Conservation (phyloP, 495 filamentous ascomycete species). For the Penicillium nucicola region DNA sequence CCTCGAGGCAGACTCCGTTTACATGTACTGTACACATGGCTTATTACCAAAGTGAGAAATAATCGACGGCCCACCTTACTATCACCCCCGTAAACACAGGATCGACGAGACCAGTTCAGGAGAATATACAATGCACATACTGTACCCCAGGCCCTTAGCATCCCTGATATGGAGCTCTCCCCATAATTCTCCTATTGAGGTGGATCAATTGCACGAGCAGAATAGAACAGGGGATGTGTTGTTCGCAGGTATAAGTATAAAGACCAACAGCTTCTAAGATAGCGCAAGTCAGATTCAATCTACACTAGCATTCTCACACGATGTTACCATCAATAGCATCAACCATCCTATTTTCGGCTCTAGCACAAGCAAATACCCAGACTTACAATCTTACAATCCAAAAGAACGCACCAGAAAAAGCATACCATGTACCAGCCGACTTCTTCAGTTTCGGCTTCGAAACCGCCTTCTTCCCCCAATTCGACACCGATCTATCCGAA, state of each 20-base stretch:
- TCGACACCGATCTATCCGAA: constrained; percentile 13
- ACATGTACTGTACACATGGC: not conserved
- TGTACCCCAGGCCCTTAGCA: not conserved
- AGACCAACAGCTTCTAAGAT: not conserved
- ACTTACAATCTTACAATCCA: not conserved
- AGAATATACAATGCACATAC: too few relatives aligned
- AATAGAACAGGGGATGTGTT: not conserved
- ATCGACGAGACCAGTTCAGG: not conserved
- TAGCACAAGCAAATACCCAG: not conserved
- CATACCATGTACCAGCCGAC: constrained; percentile 13
- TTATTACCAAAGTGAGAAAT: too few relatives aligned
- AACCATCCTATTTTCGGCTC: not conserved
- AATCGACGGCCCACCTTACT: too few relatives aligned
- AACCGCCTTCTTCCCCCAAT: constrained; percentile 13
- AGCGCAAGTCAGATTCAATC: not conserved
- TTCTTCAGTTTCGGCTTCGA: constrained; percentile 26
- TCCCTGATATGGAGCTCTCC: not conserved
- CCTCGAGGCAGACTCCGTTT: not conserved
- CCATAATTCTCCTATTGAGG: not conserved
- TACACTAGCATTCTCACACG: not conserved
- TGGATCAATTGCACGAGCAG: not conserved
- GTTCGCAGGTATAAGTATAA: not conserved
- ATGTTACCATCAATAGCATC: not conserved
- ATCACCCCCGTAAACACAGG: too few relatives aligned
- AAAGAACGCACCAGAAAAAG: constrained; percentile 3